A percentile compares a stretch with the other conserved stretches of the same genome.
Evolutionary conservation across 352 stramenopile genomes (phyloP).

Genomic region (Phytophthora fragariaefolia): DNA sequence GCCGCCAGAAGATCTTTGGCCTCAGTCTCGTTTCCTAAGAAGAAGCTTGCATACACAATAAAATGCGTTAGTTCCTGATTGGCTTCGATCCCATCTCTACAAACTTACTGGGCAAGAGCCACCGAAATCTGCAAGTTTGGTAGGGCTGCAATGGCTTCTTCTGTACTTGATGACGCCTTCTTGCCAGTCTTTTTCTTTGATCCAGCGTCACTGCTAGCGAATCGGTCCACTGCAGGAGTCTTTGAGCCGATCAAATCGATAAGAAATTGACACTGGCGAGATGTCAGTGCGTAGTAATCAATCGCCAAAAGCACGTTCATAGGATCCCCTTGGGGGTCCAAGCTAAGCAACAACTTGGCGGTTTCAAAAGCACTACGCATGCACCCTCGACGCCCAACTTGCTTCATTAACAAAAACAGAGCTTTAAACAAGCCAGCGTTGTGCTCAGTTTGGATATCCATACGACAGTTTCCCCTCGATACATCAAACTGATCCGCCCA

Average conservation of each 20-base stretch:
- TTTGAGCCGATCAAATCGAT: slow-evolving; percentile 69
- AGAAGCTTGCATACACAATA: slow-evolving; percentile 52
- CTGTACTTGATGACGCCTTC: slow-evolving; percentile 16
- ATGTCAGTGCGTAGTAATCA: slow-evolving; percentile 86
- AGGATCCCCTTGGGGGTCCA: slow-evolving; percentile 81
- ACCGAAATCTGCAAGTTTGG: slow-evolving; percentile 83
- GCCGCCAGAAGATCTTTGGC: slow-evolving; percentile 67
- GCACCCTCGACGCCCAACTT: slow-evolving; percentile 81
- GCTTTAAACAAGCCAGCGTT: slow-evolving; percentile 81
- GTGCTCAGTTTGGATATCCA: slow-evolving; percentile 81
- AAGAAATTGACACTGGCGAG: slow-evolving; percentile 82
- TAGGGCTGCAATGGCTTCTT: slow-evolving; percentile 54
- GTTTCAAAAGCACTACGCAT: slow-evolving; percentile 89
- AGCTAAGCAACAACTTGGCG: slow-evolving; percentile 70
- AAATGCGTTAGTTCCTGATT: slow-evolving; percentile 12
- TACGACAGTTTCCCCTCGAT: slow-evolving; percentile 78
- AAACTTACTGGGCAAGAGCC: slow-evolving; percentile 70
- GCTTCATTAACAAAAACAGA: slow-evolving; percentile 85
- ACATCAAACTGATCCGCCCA: slow-evolving; percentile 89
- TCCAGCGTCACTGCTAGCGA: slow-evolving; percentile 19
- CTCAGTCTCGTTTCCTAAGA: slow-evolving; percentile 62
- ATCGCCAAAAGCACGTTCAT: slow-evolving; percentile 83
- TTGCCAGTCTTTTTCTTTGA: slow-evolving; percentile 27
- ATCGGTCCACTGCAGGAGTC: slow-evolving; percentile 64
- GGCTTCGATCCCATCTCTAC: neutral